These are phyloP conservation scores for Tetracladium setigerum DNA, from an alignment of 495 filamentous ascomycete species.

Conservation along the genomic window DNA sequence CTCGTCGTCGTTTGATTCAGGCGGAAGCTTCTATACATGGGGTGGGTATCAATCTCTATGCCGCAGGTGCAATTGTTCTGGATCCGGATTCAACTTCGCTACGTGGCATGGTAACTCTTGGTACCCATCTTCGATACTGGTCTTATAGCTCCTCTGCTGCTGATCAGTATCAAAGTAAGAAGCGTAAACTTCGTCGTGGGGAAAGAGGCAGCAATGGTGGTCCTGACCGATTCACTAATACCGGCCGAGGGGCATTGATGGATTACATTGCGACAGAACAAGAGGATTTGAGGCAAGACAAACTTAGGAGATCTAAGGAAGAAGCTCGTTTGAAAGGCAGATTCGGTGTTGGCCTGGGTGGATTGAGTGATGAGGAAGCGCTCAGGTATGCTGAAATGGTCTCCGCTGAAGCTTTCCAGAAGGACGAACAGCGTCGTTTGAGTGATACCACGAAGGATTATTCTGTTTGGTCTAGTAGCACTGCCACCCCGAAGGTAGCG, in stretches of 20 bases:
- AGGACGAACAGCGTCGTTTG: constrained; percentile 50
- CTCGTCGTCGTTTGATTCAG: constrained; percentile 65
- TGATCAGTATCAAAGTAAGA: constrained; percentile 57
- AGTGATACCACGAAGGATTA: constrained; percentile 43
- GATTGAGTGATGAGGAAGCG: constrained; percentile 80
- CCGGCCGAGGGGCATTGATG: constrained; percentile 54
- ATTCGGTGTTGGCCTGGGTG: constrained; percentile 74
- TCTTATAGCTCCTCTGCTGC: constrained; percentile 70
- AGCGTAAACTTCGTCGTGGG: constrained; percentile 50
- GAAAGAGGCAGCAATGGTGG: constrained; percentile 52
- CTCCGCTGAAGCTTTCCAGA: constrained; percentile 66
- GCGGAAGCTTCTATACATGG: constrained; percentile 59
- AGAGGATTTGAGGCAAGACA: constrained; percentile 71
- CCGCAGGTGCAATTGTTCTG: constrained; percentile 73
- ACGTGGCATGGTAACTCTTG: constrained; percentile 86
- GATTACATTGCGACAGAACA: constrained; percentile 81
- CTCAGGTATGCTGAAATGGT: constrained; percentile 83
- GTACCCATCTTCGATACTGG: constrained; percentile 87
- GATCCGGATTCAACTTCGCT: constrained; percentile 85
- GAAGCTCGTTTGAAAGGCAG: constrained; percentile 60
- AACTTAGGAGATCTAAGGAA: constrained; percentile 46
- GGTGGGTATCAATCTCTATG: constrained; percentile 70
- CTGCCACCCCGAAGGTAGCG: constrained; percentile 41
- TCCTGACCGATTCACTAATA: constrained; percentile 47
- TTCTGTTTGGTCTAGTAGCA: constrained; percentile 34